phyloP scores from a whole-genome alignment of 1,139 yeast genomes.

The Saccharomyces hybrid region DNA sequence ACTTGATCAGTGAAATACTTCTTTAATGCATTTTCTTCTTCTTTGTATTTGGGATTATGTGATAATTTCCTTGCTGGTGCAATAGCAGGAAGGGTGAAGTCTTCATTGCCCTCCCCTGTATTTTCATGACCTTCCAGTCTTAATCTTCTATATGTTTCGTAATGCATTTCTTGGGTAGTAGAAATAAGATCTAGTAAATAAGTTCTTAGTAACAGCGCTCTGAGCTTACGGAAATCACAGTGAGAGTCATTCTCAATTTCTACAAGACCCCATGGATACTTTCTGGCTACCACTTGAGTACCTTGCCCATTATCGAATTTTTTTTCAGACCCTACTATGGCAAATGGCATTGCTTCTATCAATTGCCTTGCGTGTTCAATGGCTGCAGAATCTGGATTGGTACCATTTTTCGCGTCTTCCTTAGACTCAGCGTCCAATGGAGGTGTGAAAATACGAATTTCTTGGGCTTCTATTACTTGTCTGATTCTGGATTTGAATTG shows the following conservation, averaged over 20 bases:
- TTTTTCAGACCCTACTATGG: conserved; percentile 84
- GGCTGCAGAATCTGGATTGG: conserved; percentile 61
- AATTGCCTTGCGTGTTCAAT: conserved; percentile 76
- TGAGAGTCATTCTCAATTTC: conserved; percentile 95
- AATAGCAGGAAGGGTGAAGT: conserved; percentile 19
- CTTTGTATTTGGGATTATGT: conserved; percentile 88
- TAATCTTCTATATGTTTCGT: conserved; percentile 76
- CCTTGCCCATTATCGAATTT: conserved; percentile 77
- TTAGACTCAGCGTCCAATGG: conserved; percentile 38
- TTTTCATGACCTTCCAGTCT: conserved; percentile 59
- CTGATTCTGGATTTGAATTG: conserved; percentile 81
- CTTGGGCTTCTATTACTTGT: conserved; percentile 87
- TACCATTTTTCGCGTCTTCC: conserved; percentile 37
- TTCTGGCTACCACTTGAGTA: conserved; percentile 75
- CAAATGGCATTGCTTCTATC: conserved; percentile 90
- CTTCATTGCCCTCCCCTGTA: conserved; percentile 18
- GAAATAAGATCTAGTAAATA: conserved; percentile 85
- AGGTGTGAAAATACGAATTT: conserved; percentile 83
- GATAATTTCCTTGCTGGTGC: conserved; percentile 36
- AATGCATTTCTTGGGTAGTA: conserved; percentile 88
- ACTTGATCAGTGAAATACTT: conserved; percentile 97
- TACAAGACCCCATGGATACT: conserved; percentile 95
- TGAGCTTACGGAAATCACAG: conserved; percentile 89
- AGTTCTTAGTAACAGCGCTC: conserved; percentile 81
- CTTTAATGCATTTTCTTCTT: conserved; percentile 91